phyloP scores from a whole-genome alignment of 345 rosid species.

The Bretschneidera sinensis region DNA sequence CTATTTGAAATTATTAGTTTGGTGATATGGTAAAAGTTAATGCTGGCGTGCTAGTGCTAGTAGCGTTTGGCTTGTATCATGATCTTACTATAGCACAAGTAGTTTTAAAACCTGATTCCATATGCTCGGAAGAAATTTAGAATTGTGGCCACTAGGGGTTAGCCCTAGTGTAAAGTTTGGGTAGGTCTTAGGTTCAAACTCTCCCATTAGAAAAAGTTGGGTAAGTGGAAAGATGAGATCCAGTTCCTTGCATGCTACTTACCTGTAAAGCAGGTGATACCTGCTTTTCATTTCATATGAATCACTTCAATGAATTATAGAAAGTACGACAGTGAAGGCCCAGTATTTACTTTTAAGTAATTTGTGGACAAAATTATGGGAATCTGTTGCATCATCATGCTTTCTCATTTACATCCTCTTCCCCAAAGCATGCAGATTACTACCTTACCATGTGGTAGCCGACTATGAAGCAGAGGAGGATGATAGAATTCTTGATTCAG shows the following conservation, averaged over 20 bases:
- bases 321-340: neutral
- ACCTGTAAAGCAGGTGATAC: neutral
- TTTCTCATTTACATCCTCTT: conserved; percentile 13
- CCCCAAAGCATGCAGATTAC: conserved; percentile 45
- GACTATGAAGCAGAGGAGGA: conserved; percentile 99
- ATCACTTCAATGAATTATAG: neutral
- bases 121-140: too few species aligned
- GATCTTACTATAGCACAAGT: too few species aligned
- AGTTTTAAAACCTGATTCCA: too few species aligned
- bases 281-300: neutral
- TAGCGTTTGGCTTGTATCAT: too few species aligned
- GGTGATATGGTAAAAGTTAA: too few species aligned
- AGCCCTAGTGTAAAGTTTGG: too few species aligned
- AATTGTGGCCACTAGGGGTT: too few species aligned
- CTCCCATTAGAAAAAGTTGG: too few species aligned
- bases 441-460: conserved; percentile 88
- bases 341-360: too few species aligned
- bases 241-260: neutral
- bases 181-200: too few species aligned
- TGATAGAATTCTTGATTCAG: conserved; percentile 79
- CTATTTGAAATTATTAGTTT: too few species aligned
- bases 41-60: too few species aligned
- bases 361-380: neutral
- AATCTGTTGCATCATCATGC: neutral
- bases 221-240: neutral